phyloP scores from a whole-genome alignment of 495 filamentous ascomycete species.

The Trypethelium eluteriae region DNA sequence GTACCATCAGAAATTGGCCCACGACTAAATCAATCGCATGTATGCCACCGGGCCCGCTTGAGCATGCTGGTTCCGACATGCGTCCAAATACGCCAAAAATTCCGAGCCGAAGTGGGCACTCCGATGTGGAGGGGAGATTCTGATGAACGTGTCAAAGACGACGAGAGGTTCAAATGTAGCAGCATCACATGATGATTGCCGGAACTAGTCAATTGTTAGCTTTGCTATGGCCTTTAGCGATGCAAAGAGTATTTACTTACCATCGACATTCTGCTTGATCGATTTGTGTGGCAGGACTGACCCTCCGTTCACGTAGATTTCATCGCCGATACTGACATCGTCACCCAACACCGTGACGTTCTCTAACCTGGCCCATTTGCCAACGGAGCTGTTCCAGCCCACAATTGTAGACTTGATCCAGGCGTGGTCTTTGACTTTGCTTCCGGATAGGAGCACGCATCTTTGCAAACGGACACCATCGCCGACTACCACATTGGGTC shows the following conservation, averaged over 20 bases:
- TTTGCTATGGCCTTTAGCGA: not conserved
- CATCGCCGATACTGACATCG: constrained; percentile 97
- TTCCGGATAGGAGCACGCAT: constrained; percentile 79
- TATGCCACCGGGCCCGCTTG: not conserved
- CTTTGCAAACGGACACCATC: constrained; percentile 94
- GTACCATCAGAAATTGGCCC: not conserved
- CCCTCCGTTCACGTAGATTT: constrained; percentile 98
- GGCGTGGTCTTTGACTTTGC: constrained; percentile 96
- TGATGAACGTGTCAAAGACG: not conserved
- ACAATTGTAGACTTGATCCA: constrained; percentile 99
- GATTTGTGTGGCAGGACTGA: constrained; percentile 96
- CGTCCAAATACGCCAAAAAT: not conserved
- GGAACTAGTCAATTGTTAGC: not conserved
- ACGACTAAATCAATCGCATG: not conserved
- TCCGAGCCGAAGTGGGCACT: constrained; percentile 7
- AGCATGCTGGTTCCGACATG: not conserved
- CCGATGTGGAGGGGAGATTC: constrained; percentile 8
- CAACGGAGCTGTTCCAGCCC: constrained; percentile 96
- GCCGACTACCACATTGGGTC: constrained; percentile 87
- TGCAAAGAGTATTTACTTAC: constrained; percentile 40
- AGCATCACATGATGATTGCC: constrained; percentile 9
- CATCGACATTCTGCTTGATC: constrained; percentile 96
- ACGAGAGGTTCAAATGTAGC: not conserved
- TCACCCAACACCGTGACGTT: constrained; percentile 96
- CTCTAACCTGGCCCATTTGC: constrained; percentile 92